These are phyloP conservation scores for Spinellus fusiger DNA, from an alignment of 192 early-diverging fungal genomes.

Conservation along the genomic window DNA sequence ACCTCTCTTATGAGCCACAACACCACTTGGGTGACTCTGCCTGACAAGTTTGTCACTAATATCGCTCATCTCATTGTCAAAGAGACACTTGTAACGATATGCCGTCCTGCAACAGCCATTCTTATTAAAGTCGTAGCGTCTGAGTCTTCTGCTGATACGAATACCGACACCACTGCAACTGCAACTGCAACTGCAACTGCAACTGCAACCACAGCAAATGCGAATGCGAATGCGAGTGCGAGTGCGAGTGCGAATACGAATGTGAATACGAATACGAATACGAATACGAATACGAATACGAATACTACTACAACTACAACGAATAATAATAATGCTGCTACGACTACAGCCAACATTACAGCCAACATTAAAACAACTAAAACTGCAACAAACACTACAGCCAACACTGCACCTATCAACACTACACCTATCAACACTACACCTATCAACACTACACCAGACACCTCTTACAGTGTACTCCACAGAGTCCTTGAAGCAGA, in stretches of 20 bases:
- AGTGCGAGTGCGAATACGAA: no score
- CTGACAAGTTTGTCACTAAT: slow-evolving; percentile 41
- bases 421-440: not conserved
- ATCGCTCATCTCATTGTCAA: slow-evolving; percentile 54
- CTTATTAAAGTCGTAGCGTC: slow-evolving; percentile 56
- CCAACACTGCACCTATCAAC: not conserved
- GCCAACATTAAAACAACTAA: no score
- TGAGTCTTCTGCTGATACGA: slow-evolving; percentile 12
- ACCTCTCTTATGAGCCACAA: slow-evolving; percentile 63
- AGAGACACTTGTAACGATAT: slow-evolving; percentile 63
- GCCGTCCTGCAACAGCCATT: slow-evolving; percentile 65
- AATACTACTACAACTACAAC: no score
- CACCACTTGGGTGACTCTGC: slow-evolving; percentile 52
- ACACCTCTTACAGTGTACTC: slow-evolving; percentile 52
- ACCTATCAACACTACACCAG: slow-evolving; percentile 17
- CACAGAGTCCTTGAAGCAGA: slow-evolving; percentile 42
- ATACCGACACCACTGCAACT: not conserved
- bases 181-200: not conserved
- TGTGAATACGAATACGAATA: no score
- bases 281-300: no score
- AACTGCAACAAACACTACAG: no score
- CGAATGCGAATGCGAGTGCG: not conserved
- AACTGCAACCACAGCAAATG: not conserved
- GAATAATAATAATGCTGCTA: no score
- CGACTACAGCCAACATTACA: no score